A percentile compares a stretch with the other conserved stretches of the same genome.
Evolutionary conservation across 108 stramenopile genomes (phyloP).

Genomic region (Nitzschia sp.): DNA sequence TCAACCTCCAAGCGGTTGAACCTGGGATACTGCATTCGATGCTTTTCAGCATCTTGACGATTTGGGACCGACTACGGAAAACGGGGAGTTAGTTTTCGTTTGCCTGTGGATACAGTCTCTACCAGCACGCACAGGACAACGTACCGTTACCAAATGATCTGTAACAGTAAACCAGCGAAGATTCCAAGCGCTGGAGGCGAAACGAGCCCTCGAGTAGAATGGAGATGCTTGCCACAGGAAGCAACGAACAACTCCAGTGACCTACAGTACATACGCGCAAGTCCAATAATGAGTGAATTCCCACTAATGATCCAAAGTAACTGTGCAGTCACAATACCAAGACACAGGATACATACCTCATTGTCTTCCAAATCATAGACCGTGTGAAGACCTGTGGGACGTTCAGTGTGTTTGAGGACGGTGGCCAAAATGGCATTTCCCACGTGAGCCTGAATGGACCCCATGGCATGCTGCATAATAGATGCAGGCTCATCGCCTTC

Average conservation of each 20-base stretch:
- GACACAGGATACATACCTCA: slow-evolving; percentile 33
- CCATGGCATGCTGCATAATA: background rate
- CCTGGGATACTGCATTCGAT: slow-evolving; percentile 49
- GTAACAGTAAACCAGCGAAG: slow-evolving; percentile 71
- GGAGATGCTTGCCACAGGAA: slow-evolving; percentile 66
- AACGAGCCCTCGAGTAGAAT: slow-evolving; percentile 65
- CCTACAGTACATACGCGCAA: background rate
- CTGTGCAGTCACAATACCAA: no score
- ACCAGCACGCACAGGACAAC: background rate
- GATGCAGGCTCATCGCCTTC: background rate
- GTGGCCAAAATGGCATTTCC: slow-evolving; percentile 8
- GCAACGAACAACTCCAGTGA: slow-evolving; percentile 29
- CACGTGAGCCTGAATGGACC: background rate
- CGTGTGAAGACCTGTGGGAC: slow-evolving; percentile 33
- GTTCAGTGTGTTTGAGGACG: slow-evolving; percentile 20
- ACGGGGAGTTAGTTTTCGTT: background rate
- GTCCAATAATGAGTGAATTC: no score
- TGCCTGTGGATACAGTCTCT: no score
- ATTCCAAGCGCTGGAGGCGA: slow-evolving; percentile 60
- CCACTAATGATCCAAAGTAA: no score
- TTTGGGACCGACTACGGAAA: slow-evolving; percentile 44
- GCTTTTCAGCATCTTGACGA: slow-evolving; percentile 42
- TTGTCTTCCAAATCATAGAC: slow-evolving; percentile 40
- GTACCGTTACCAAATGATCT: slow-evolving; percentile 32
- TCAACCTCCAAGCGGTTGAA: slow-evolving; percentile 65